Evolutionary conservation across 331 rosid genomes (phyloP).

Genomic region (Stylosanthes scabra): DNA sequence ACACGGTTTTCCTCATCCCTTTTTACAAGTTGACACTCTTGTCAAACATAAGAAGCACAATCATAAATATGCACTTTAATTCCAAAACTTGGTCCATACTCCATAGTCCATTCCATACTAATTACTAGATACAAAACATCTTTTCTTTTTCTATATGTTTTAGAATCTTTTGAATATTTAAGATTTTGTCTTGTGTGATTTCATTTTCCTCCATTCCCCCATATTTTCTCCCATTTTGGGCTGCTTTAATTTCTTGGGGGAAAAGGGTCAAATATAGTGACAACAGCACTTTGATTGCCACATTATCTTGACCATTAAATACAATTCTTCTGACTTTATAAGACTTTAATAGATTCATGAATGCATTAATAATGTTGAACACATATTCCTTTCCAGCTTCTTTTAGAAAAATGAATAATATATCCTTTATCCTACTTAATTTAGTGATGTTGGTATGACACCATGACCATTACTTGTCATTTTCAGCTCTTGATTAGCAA

Average conservation of each 20-base stretch:
- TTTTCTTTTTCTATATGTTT: not conserved
- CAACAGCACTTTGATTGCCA: slow-evolving; percentile 20
- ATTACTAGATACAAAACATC: not conserved
- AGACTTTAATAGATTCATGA: too few relatives aligned
- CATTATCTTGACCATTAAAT: slow-evolving; percentile 36
- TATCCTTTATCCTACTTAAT: too few relatives aligned
- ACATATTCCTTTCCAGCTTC: too few relatives aligned
- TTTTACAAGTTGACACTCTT: not conserved
- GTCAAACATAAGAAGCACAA: not conserved
- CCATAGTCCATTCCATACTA: not conserved
- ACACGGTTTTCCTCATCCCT: not conserved
- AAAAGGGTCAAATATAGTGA: slow-evolving; percentile 14
- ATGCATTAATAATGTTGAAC: too few relatives aligned
- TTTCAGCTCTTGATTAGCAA: too few relatives aligned
- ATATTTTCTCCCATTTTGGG: not conserved
- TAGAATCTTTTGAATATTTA: not conserved
- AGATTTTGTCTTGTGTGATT: not conserved
- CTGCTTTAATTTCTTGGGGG: slow-evolving; percentile 9
- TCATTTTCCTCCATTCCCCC: not conserved
- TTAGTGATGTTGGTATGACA: too few relatives aligned
- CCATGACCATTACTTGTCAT: too few relatives aligned
- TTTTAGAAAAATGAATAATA: too few relatives aligned
- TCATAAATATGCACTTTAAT: not conserved
- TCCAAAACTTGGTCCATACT: slow-evolving; percentile 31
- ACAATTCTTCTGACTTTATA: too few relatives aligned